Base-by-base conservation (phyloP, 257 asterid genomes). In the Mitragyna speciosa region DNA sequence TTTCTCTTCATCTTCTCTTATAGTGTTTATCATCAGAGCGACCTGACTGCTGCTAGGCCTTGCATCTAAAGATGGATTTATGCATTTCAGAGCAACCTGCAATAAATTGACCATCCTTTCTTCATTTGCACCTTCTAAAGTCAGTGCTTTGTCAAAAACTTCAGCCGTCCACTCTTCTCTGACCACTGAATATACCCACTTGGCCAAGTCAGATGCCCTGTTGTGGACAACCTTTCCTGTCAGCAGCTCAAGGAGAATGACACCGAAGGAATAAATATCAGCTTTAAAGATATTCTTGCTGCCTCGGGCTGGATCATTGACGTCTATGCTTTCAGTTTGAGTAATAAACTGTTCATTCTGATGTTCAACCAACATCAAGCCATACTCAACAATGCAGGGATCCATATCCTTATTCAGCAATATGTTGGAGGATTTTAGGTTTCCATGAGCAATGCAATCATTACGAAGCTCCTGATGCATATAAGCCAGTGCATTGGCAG, bases 161-260 rank as follows among this genome's bases (percentile, higher is more conserved):
- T 93, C 93, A 10, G 84, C 91, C 0, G 93, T 90, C 98, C 98
- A 92, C 75, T 93, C 94, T 80, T 92, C 98, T 65, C 91, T 80
- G 41, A 90, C 89, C 5, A 93, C 88, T 12, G 91, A 85, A 71
- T 87, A 83, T 70, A 93, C 97, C 98, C 98, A 93, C 74, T 81
- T 76, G 6, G 90, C 90, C 7, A 93, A 88, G 70, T 93, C 96
- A 30, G 78, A 78, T 31, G 89, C 91, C 61, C 82, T 79, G 78
- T 85, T 89, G 63, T 89, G 90, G 58, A 92, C 91, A 17, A 84
- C 81, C 56, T 89, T 92, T 1, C 94, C 97, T 0, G 98, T 93
- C 12, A 93, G 85, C 22, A 93, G 87, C 88, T 93, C 97, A 0
- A 93, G 91, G 12, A 93, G 89, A 61, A 93, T 76, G 19, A 91